These are phyloP conservation scores for Deuterostichococcus epilithicus DNA, from an alignment of 139 green algal genomes.

Conservation along the genomic window DNA sequence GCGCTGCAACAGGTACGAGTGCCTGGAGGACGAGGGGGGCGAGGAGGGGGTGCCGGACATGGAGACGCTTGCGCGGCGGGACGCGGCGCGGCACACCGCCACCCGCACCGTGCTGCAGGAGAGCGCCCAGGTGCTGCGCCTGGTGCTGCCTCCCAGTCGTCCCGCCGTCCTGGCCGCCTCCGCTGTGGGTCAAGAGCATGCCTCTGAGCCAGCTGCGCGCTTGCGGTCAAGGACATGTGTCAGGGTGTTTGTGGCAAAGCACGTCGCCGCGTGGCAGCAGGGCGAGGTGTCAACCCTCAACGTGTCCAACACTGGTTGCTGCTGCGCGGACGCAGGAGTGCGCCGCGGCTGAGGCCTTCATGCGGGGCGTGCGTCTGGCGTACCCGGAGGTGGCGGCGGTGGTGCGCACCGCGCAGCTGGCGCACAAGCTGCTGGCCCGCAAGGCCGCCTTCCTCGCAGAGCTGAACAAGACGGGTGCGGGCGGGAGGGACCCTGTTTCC, in stretches of 20 bases:
- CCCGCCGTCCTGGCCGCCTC: no score
- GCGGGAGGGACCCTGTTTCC: no score
- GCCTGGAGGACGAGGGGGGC: neutral
- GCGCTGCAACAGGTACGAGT: neutral
- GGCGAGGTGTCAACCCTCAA: no score
- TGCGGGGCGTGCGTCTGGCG: neutral
- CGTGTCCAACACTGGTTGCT: no score
- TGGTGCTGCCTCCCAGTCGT: no score
- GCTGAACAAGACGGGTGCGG: conserved; percentile 14
- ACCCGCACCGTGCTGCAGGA: neutral
- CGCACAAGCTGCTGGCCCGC: conserved; percentile 23
- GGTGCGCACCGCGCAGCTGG: conserved; percentile 28
- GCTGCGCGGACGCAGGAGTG: neutral
- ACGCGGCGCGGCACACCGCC: neutral
- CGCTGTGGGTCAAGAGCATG: no score
- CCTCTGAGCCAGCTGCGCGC: no score
- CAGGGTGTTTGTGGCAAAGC: no score
- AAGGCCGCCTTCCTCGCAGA: conserved; percentile 22
- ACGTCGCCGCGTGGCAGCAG: no score
- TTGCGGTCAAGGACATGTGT: no score
- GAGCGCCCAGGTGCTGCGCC: neutral
- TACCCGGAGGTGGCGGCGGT: conserved; percentile 17
- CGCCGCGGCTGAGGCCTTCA: neutral
- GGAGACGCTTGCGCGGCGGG: no score
- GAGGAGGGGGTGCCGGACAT: neutral